phyloP scores from a whole-genome alignment of 108 stramenopile species.

The Skeletonema marinoi region DNA sequence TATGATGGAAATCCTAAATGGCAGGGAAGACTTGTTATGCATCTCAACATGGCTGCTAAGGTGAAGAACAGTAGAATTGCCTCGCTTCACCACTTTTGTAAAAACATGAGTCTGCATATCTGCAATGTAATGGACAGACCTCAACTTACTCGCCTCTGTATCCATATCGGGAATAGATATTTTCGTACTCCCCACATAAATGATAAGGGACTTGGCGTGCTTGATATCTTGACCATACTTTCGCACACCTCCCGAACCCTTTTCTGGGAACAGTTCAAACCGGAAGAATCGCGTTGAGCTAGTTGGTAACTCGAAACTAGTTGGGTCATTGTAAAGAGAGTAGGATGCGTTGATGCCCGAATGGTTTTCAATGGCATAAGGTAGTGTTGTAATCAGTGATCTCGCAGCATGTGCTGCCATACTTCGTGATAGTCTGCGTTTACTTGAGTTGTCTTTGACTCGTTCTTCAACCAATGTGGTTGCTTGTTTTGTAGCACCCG shows the following conservation, averaged over 20 bases:
- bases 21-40: constrained; percentile 61
- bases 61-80: constrained; percentile 83
- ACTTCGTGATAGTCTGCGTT: constrained; percentile 33
- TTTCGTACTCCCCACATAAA: constrained; percentile 44
- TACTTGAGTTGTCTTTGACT: constrained; percentile 10
- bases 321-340: constrained; percentile 37
- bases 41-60: constrained; percentile 70
- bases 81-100: constrained; percentile 63
- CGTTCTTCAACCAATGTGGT: constrained; percentile 34
- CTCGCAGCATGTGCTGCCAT: constrained; percentile 71
- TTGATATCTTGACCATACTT: constrained; percentile 83
- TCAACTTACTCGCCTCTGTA: constrained; percentile 47
- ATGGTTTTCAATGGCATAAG: constrained; percentile 83
- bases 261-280: constrained; percentile 68
- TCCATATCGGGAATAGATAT: constrained; percentile 60
- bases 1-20: constrained; percentile 56
- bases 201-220: constrained; percentile 53
- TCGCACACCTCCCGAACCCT: constrained; percentile 72
- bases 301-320: constrained; percentile 17
- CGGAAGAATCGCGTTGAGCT: constrained; percentile 75
- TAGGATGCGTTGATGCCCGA: constrained; percentile 64
- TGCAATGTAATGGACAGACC: constrained; percentile 47
- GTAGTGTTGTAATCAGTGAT: constrained; percentile 72
- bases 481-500: constrained; percentile 51
- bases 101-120: constrained; percentile 51